Conservation (phyloP, 805 yeast species). For the Priceomyces medius region DNA sequence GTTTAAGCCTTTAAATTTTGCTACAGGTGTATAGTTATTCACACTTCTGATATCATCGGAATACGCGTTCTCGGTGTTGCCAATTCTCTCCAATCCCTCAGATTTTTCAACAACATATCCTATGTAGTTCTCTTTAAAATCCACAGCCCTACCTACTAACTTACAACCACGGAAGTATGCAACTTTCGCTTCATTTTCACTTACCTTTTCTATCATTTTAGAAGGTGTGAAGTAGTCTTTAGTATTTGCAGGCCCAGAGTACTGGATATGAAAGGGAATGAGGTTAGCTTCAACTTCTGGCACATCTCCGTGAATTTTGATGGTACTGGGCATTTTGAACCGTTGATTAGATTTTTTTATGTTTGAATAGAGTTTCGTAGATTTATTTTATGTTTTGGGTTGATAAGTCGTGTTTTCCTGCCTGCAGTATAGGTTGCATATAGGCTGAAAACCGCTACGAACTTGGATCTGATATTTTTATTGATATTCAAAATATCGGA, state of each 20-base stretch:
- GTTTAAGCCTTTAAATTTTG: slow-evolving; percentile 20
- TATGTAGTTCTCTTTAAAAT: slow-evolving; percentile 13
- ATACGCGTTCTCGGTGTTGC: slow-evolving; percentile 8
- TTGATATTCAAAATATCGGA: too few species aligned
- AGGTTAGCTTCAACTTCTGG: slow-evolving; percentile 21
- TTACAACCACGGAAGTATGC: slow-evolving; percentile 38
- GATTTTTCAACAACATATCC: slow-evolving; percentile 29
- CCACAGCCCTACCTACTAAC: slow-evolving; percentile 24
- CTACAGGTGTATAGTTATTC: slow-evolving; percentile 21
- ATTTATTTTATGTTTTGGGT: too few species aligned
- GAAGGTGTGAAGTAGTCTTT: slow-evolving; percentile 30
- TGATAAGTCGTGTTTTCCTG: too few species aligned
- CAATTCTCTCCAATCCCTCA: slow-evolving; percentile 18
- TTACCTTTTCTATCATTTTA: slow-evolving; percentile 17
- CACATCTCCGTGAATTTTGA: slow-evolving; percentile 6
- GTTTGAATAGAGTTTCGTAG: too few species aligned
- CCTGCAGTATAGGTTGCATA: too few species aligned
- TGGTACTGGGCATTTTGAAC: slow-evolving; percentile 5
- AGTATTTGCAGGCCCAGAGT: slow-evolving; percentile 33
- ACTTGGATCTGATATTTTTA: too few species aligned
- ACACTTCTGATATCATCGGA: slow-evolving; percentile 18
- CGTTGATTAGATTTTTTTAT: background rate
- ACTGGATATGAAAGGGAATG: slow-evolving; percentile 27
- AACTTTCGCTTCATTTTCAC: slow-evolving; percentile 12
- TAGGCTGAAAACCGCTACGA: too few species aligned